phyloP scores from a whole-genome alignment of 1,139 yeast genomes.

The Yamadazyma triangularis region DNA sequence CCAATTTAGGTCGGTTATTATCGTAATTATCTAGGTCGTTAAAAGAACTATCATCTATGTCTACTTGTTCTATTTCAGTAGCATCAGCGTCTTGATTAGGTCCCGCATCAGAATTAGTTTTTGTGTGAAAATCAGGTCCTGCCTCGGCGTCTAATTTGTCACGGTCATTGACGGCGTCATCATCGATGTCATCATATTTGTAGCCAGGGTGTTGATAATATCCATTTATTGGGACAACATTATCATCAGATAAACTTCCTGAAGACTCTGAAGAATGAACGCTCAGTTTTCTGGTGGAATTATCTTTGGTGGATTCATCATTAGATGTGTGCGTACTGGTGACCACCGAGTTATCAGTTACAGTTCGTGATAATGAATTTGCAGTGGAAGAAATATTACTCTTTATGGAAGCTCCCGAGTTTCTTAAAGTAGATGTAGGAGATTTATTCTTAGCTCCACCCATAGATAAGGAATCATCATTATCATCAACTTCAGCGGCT shows the following conservation, averaged over 20 bases:
- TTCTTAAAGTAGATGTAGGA: conserved; percentile 1
- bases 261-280: conserved; percentile 11
- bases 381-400: conserved; percentile 8
- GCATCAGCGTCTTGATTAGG: not conserved
- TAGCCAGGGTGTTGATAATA: conserved; percentile 45
- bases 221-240: conserved; percentile 19
- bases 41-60: not conserved
- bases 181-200: conserved; percentile 18
- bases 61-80: not conserved
- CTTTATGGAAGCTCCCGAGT: conserved; percentile 16
- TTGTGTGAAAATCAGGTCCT: too few species aligned
- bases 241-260: conserved; percentile 19
- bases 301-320: conserved; percentile 9
- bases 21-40: conserved; percentile 3
- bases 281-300: conserved; percentile 3
- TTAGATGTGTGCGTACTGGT: conserved; percentile 15
- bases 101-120: too few species aligned
- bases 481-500: conserved; percentile 76
- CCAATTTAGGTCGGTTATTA: conserved; percentile 34
- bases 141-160: not conserved
- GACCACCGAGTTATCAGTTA: conserved; percentile 23
- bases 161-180: conserved; percentile 12
- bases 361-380: conserved; percentile 28
- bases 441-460: conserved; percentile 1
- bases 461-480: conserved; percentile 26